Evolutionary conservation across 805 yeast species (phyloP), one percentile per base, ranked within the genome.

Genomic region (Saccharomycopsis guyanensis): DNA sequence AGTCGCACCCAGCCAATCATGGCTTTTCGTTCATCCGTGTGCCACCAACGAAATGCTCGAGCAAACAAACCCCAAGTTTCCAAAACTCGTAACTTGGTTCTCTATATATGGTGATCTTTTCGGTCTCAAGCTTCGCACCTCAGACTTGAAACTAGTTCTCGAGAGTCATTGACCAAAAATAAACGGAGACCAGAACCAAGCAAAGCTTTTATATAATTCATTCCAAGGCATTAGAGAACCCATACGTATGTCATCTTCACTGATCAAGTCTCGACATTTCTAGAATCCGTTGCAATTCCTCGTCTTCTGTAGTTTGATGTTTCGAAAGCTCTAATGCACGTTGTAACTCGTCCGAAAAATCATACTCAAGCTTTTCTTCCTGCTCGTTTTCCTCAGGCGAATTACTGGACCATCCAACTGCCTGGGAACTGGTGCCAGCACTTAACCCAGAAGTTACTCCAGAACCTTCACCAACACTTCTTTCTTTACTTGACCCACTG

Each of bases 251-350:
- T 2, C 20, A 23, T 27, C n/a, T n/a, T 23, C 37, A 49, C 25
- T 49, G 49, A 5, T 49, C 49, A 23, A 40, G 15, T 24, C 42
- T 45, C n/a, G 53, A 50, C 24, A 50, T 34, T 22, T 50, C 51
- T 19, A 50, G 32, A 24, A 47, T 33, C 20, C 45, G 25, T 15
- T 34, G 31, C 33, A 50, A 47, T 38, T 50, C 49, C 16, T 43
- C 51, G 24, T 50, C 50, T 5, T 34, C 43, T 6, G 25, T 42
- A 5, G 20, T 15, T 8, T 33, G 37, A 8, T 37, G 19, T 5
- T 27, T 18, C 8, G 47, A 44, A 29, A 44, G 38, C 29, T 44
- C 35, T 4, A 44, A 12, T 15, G 43, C 47, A 3, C 36, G 20
- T 16, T 16, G 25, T 23, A 38, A 22, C 24, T 44, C 47, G 15